phyloP scores from a whole-genome alignment of 2,329 filamentous ascomycete genomes.

The Epichloe gansuensis region DNA sequence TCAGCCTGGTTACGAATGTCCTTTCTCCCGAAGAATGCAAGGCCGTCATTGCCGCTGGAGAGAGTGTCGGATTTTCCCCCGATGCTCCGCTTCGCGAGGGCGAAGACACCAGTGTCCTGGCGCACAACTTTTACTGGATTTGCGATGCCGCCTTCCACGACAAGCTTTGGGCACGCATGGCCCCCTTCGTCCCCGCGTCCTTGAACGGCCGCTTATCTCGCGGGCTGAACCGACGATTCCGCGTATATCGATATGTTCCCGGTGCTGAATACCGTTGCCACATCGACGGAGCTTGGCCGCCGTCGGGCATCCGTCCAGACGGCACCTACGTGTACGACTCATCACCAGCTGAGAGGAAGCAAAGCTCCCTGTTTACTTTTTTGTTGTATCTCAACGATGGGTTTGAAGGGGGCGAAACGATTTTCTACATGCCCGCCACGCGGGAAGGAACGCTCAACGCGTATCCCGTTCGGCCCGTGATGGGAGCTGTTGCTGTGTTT shows the following conservation, averaged over 20 bases:
- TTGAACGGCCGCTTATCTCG: slow-evolving; percentile 44
- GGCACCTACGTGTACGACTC: slow-evolving; percentile 53
- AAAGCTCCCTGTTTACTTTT: slow-evolving; percentile 58
- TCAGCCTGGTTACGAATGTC: slow-evolving; percentile 47
- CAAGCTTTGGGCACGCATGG: slow-evolving; percentile 48
- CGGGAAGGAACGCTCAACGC: slow-evolving; percentile 55
- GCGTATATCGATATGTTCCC: slow-evolving; percentile 60
- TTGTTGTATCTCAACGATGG: slow-evolving; percentile 59
- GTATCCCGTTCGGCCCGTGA: slow-evolving; percentile 54
- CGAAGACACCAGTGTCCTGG: slow-evolving; percentile 50
- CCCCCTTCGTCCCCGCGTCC: slow-evolving; percentile 40
- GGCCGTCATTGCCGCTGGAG: slow-evolving; percentile 53
- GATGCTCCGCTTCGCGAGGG: slow-evolving; percentile 56
- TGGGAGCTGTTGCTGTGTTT: slow-evolving; percentile 56
- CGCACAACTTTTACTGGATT: slow-evolving; percentile 66
- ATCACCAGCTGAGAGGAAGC: slow-evolving; percentile 44
- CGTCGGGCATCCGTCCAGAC: slow-evolving; percentile 46
- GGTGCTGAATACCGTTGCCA: slow-evolving; percentile 60
- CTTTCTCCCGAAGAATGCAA: slow-evolving; percentile 49
- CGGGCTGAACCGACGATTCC: slow-evolving; percentile 56
- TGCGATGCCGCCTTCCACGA: slow-evolving; percentile 50
- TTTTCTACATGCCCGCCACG: slow-evolving; percentile 53
- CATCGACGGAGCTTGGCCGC: slow-evolving; percentile 62
- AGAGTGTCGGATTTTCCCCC: slow-evolving; percentile 51
- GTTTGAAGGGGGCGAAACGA: slow-evolving; percentile 59